Base-by-base conservation (phyloP, 805 yeast species). In the Nakazawaea holstii region DNA sequence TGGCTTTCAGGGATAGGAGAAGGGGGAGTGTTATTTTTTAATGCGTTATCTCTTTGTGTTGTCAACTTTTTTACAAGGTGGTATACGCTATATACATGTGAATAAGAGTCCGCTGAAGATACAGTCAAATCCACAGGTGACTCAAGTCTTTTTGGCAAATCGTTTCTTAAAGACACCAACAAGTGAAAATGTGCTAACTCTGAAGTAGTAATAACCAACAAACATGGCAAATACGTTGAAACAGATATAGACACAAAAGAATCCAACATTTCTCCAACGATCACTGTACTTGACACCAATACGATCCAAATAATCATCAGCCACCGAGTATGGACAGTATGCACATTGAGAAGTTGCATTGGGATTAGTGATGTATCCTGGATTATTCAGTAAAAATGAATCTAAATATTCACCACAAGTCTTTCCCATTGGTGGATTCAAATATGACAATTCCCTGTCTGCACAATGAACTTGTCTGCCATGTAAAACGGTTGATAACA, bases 201-300 rank as follows among this genome's bases (percentile, higher is more conserved):
- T 33, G 17, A 33, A 33, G 8, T 13, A 8, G 8, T 33, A 33
- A 17, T 33, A 33, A 13, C 9, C 8, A 9, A 17, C n/a, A 8
- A 67, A 60, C 72, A 73, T 69, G 8, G 70, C 74, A 48, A 55
- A 53, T 35, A 73, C 49, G 54, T 82, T 81, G 69, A 82, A 79
- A 35, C 66, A 49, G 45, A 79, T 71, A 65, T 74, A 83, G 39
- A 69, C 82, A 71, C 79, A 76, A 56, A 72, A 70, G 55, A 82
- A 69, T 24, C 89, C 88, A 51, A 83, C 65, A 53, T 83, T 79
- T 65, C 88, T 75, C 87, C 88, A 83, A 36, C 79, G 65, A 49
- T 76, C 57, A 40, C 61, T 48, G 62, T 68, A 80, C 14, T 64
- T 59, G 43, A 77, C 67, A 50, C 70, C 68, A 42, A 76, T 65